phyloP scores from a whole-genome alignment of 1,139 yeast genomes.

The Saccharomyces hybrid region DNA sequence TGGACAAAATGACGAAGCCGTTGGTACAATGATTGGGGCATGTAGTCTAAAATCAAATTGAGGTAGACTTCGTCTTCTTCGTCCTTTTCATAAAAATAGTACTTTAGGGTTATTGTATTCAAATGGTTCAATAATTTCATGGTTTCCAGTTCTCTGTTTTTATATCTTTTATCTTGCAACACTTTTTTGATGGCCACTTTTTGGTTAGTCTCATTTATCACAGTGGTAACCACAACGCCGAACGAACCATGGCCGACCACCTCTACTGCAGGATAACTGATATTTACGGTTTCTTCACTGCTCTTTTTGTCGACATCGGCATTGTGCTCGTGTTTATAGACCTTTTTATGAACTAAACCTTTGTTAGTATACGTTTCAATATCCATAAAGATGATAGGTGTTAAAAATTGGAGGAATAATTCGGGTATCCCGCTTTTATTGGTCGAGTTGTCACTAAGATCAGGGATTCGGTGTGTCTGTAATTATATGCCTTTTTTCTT shows the following conservation, averaged over 20 bases:
- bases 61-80: slow-evolving; percentile 55
- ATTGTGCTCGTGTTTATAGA: slow-evolving; percentile 3
- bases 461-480: background rate
- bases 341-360: slow-evolving; percentile 3
- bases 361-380: slow-evolving; percentile 9
- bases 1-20: slow-evolving; percentile 81
- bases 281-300: slow-evolving; percentile 19
- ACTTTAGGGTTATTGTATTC: slow-evolving; percentile 80
- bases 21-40: slow-evolving; percentile 93
- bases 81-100: slow-evolving; percentile 74
- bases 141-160: slow-evolving; percentile 91
- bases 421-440: background rate
- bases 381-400: slow-evolving; percentile 4
- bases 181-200: slow-evolving; percentile 91
- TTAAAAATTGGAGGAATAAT: background rate
- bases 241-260: slow-evolving; percentile 97
- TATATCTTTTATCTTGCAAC: slow-evolving; percentile 89
- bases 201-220: slow-evolving; percentile 65
- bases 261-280: slow-evolving; percentile 37
- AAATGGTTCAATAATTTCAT: slow-evolving; percentile 82
- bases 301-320: background rate
- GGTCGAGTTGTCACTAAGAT: background rate
- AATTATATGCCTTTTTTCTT: background rate
- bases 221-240: slow-evolving; percentile 91
- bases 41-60: slow-evolving; percentile 80